A percentile compares a stretch with the other conserved stretches of the same genome.
phyloP scores from a whole-genome alignment of 495 filamentous ascomycete species.

The Penicillium coffeae region DNA sequence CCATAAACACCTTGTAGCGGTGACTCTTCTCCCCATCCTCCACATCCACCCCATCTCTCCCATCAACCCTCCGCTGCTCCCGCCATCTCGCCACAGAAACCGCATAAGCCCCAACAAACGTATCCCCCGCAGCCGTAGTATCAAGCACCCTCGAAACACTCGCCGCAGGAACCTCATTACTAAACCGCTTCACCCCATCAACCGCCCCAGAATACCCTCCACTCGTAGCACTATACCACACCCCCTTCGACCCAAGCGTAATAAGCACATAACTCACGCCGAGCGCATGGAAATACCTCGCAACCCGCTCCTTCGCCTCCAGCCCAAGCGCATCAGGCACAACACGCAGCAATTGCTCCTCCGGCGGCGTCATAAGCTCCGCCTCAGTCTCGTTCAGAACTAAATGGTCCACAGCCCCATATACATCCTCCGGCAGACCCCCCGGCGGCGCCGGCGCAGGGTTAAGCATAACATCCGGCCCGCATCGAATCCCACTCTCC shows the following conservation, averaged over 20 bases:
- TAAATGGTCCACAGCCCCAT: constrained; percentile 66
- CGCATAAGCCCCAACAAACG: constrained; percentile 87
- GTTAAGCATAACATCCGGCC: constrained; percentile 68
- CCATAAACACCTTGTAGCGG: constrained; percentile 49
- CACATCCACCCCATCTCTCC: constrained; percentile 32
- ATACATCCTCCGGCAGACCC: constrained; percentile 62
- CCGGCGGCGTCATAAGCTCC: constrained; percentile 56
- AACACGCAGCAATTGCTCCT: constrained; percentile 25
- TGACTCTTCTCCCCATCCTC: constrained; percentile 39
- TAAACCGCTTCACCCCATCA: constrained; percentile 32
- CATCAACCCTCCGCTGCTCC: constrained; percentile 30
- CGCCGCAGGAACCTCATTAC: constrained; percentile 46
- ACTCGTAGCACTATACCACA: constrained; percentile 51
- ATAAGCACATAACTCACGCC: constrained; percentile 77
- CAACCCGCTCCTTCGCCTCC: constrained; percentile 50
- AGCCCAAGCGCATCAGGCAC: constrained; percentile 40
- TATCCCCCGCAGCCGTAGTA: constrained; percentile 93
- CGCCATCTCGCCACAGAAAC: constrained; percentile 53
- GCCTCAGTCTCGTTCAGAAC: constrained; percentile 93
- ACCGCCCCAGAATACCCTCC: constrained; percentile 36
- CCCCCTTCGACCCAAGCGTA: constrained; percentile 76
- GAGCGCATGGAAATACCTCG: constrained; percentile 53
- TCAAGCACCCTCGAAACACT: constrained; percentile 72
- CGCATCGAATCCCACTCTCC: constrained; percentile 40
- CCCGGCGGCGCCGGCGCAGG: constrained; percentile 71